Evolutionary conservation across 805 yeast genomes (phyloP).

Genomic region (Tetrapisispora arboricola): DNA sequence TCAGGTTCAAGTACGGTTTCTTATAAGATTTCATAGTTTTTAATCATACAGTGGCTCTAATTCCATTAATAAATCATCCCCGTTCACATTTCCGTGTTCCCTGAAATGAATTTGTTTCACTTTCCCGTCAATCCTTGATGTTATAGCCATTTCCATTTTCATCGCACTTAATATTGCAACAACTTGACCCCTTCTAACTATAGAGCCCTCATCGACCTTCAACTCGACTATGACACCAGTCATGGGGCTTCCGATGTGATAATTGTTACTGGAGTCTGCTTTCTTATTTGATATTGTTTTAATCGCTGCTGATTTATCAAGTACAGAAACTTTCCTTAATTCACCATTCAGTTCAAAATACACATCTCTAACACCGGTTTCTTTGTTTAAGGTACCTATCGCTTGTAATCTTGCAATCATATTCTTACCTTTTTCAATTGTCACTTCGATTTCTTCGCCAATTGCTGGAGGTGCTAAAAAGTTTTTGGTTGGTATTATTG

Average conservation of each 20-base stretch:
- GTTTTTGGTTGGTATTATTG: conserved; percentile 83
- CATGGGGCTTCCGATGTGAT: conserved; percentile 96
- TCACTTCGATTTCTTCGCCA: conserved; percentile 78
- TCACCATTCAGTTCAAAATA: conserved; percentile 97
- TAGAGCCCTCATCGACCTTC: conserved; percentile 71
- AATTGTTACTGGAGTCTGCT: conserved; percentile 76
- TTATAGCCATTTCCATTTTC: conserved; percentile 98
- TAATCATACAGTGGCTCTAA: conserved; percentile 26
- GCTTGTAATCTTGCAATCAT: conserved; percentile 85
- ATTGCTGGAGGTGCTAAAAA: conserved; percentile 79
- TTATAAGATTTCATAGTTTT: no score
- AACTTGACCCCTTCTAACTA: conserved; percentile 92
- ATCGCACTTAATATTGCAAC: conserved; percentile 86
- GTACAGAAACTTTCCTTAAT: conserved; percentile 86
- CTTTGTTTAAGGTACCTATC: conserved; percentile 71
- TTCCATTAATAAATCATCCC: conserved; percentile 70
- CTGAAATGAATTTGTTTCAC: conserved; percentile 64
- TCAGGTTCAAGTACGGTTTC: no score
- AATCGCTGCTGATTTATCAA: conserved; percentile 74
- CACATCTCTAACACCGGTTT: conserved; percentile 87
- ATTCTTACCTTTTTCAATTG: conserved; percentile 88
- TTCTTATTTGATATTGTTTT: conserved; percentile 78
- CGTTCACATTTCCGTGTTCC: conserved; percentile 92
- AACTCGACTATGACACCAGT: conserved; percentile 95
- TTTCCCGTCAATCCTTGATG: conserved; percentile 80